Percentiles rank a stretch among this genome's conserved stretches.
These are phyloP conservation scores for Colletotrichum scovillei DNA, from an alignment of 2,329 filamentous ascomycete species.

Conservation along the genomic window DNA sequence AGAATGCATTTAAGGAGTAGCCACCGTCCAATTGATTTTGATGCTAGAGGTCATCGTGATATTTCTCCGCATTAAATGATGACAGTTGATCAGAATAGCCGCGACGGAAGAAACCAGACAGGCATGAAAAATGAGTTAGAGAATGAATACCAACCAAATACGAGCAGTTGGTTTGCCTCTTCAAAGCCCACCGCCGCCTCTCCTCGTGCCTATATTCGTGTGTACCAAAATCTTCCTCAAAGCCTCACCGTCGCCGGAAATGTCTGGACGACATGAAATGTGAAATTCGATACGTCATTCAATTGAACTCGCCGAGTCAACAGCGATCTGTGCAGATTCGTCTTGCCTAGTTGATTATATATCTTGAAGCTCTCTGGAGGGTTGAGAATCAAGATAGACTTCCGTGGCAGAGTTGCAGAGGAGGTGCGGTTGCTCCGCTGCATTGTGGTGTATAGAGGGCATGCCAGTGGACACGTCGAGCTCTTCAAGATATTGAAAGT, in stretches of 20 bases:
- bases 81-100: slow-evolving; percentile 29
- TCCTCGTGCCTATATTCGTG: slow-evolving; percentile 48
- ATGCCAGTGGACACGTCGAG: slow-evolving; percentile 62
- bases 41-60: slow-evolving; percentile 36
- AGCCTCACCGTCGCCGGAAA: slow-evolving; percentile 56
- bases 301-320: slow-evolving; percentile 63
- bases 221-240: slow-evolving; percentile 55
- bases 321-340: slow-evolving; percentile 75
- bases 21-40: slow-evolving; percentile 36
- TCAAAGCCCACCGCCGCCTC: slow-evolving; percentile 45
- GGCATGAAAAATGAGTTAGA: slow-evolving; percentile 11
- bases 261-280: slow-evolving; percentile 77
- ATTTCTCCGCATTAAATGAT: slow-evolving; percentile 32
- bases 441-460: slow-evolving; percentile 64
- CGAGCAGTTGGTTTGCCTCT: slow-evolving; percentile 37
- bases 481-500: slow-evolving; percentile 68
- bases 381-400: slow-evolving; percentile 76
- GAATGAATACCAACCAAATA: slow-evolving; percentile 38
- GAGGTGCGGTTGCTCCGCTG: slow-evolving; percentile 67
- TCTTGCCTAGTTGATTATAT: slow-evolving; percentile 71
- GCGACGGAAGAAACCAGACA: slow-evolving; percentile 23
- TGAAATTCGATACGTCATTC: slow-evolving; percentile 67
- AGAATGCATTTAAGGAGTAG: slow-evolving; percentile 38
- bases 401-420: slow-evolving; percentile 73
- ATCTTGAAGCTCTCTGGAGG: slow-evolving; percentile 74